Evolutionary conservation across 306 rosid genomes (phyloP), one percentile per base, ranked within the genome.

Genomic region (Luffa acutangula): DNA sequence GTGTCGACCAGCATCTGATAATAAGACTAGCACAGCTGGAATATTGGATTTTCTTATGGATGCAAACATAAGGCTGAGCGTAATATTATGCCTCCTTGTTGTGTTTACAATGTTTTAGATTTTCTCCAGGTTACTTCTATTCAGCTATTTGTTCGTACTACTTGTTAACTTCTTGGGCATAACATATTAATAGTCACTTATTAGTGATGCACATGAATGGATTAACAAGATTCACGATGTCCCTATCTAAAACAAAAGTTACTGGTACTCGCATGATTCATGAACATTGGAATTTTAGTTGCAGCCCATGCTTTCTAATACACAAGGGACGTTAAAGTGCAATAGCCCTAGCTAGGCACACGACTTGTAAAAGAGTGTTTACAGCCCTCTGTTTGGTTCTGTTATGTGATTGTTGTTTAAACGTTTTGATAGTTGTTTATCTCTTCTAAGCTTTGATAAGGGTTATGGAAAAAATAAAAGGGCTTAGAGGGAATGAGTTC

Each of bases 21-120:
- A 85, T 81, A 91, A 88, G 86, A 83, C 91, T 78, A 90, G 85
- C 34, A 93, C 95, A 1, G 85, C 87, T 14, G 88, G 82, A 37
- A 85, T 91, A 80, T 83, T 95, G 93, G 91, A 89, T 86, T 93
- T 93, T 86, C 96, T 93, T 79, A 88, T 90, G 97, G 90, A 87
- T 77, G 89, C 97, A 58, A 92, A 95, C 88, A 85, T 87, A 83
- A 87, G 86, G 79, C 88, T 95, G 52, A 92, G 97, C 85, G 99
- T 94, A 89, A 82, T 90, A 67, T 56, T 80, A 78, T 73, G 81
- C 81, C 77, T 78, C 46, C 79, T 78, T 65, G 65, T 72, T 36
- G 33, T 78, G 49, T 74, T 53, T 20, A 15, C 63, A 6, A 51
- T 46, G 64, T 56, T 21, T 77, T 58, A 58, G 15, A 58, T 59